Percentiles rank a stretch among this genome's conserved stretches.
phyloP scores from a whole-genome alignment of 257 asterid genomes.

The Galeopsis tetrahit region DNA sequence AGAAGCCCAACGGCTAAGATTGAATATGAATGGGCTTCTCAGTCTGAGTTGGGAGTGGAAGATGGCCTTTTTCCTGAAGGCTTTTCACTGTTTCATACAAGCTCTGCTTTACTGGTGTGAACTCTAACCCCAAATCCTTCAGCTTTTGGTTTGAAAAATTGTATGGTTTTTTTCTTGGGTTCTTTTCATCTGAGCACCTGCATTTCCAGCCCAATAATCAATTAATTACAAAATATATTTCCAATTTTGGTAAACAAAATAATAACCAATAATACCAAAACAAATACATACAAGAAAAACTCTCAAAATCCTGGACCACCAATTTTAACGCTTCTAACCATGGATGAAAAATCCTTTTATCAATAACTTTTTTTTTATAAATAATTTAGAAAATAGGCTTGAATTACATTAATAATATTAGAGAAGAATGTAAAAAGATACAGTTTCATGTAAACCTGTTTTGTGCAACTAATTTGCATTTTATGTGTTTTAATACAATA shows the following conservation, averaged over 20 bases:
- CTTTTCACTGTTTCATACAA: constrained; percentile 82
- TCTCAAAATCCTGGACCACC: too few species aligned
- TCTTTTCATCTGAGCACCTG: constrained; percentile 90
- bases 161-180: constrained; percentile 75
- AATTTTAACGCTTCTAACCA: too few species aligned
- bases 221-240: not conserved
- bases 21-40: constrained; percentile 57
- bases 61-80: constrained; percentile 83
- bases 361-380: not conserved
- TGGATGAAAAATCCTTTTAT: not conserved
- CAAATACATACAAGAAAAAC: too few species aligned
- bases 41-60: constrained; percentile 60
- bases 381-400: not conserved
- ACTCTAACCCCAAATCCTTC: constrained; percentile 78
- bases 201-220: not conserved
- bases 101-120: constrained; percentile 75
- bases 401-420: too few species aligned
- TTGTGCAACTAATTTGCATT: too few species aligned
- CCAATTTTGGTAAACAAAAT: not conserved
- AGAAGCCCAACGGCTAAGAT: constrained; percentile 34
- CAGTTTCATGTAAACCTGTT: too few species aligned
- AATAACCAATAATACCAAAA: not conserved
- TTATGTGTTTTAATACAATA: too few species aligned
- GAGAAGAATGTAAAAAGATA: not conserved
- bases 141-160: constrained; percentile 88